Evolutionary conservation across 2,329 filamentous ascomycete species (phyloP), one percentile per base, ranked within the genome.

Genomic region (Metarhizium humberi): DNA sequence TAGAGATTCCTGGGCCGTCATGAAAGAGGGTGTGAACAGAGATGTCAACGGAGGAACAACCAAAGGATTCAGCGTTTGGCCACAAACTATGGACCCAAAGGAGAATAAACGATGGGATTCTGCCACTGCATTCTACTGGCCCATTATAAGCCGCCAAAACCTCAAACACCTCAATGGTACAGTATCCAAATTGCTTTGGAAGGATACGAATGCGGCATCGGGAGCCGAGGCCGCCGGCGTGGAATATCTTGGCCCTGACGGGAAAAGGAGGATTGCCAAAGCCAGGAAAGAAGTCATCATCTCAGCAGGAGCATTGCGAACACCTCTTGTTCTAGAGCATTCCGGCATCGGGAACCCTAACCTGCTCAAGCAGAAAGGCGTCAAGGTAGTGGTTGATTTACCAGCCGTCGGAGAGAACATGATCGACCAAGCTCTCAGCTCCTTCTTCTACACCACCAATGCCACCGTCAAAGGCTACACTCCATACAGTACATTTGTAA

Each of bases 361-460:
- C 1, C 70, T 77, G 16, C 65, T 80, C 2, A 57, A 69, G 3
- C 60, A 70, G 6, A 63, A 73, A 42, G 72, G 69, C 14, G 78
- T 81, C 56, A 57, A 72, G 13, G 69, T 70, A 30, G 64, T 69
- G 18, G 63, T 80, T 5, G 66, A 78, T 32, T 68, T 75, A 0
- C 75, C 75, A 0, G 78, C 77, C 3, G 78, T 82, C 0, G 79
- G 79, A 0, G 75, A 78, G 60, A 77, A 79, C 60, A 65, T 81
- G 1, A 72, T 78, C 58, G 78, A 81, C 51, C 78, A 83, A 61
- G 65, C 79, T 14, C 66, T 66, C 55, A 62, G 59, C 2, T 42
- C 53, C 1, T 51, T 73, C 6, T 45, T 57, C 5, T 71, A 66
- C 50, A 58, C 53, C 10, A 59, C 56, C 47, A 64, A 57, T 14